phyloP scores from a whole-genome alignment of 2,329 filamentous ascomycete species.

The Xylogone sp. region DNA sequence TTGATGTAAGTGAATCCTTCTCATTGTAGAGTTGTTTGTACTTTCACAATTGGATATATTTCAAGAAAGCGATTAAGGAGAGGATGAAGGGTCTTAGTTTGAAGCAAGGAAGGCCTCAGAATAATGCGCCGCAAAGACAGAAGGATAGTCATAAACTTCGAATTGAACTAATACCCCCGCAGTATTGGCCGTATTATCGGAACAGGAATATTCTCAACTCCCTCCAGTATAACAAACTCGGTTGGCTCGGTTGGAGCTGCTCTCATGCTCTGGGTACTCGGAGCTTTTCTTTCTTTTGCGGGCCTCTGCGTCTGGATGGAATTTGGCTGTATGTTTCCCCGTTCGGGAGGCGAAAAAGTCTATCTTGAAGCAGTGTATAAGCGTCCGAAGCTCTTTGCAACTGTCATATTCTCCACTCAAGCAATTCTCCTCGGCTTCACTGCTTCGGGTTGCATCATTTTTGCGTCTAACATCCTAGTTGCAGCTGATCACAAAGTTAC shows the following conservation, averaged over 20 bases:
- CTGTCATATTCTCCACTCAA: conserved; percentile 47
- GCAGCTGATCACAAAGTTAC: conserved; percentile 43
- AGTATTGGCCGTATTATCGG: conserved; percentile 46
- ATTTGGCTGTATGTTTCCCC: conserved; percentile 40
- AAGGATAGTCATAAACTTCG: neutral
- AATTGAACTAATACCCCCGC: neutral
- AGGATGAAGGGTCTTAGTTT: no score
- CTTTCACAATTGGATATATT: no score
- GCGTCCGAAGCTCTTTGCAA: conserved; percentile 45
- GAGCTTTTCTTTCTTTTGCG: conserved; percentile 37
- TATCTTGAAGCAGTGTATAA: conserved; percentile 49
- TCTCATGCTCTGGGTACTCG: conserved; percentile 50
- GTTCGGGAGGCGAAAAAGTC: conserved; percentile 46
- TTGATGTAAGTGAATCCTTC: conserved; percentile 8
- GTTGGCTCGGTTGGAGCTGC: conserved; percentile 51
- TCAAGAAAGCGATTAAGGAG: no score
- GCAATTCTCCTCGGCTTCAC: conserved; percentile 47
- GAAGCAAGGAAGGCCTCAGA: no score
- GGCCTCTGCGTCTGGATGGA: conserved; percentile 42
- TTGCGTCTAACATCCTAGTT: conserved; percentile 48
- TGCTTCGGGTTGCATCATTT: conserved; percentile 60
- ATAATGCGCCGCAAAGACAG: neutral
- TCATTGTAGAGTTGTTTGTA: neutral
- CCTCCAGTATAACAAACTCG: conserved; percentile 47
- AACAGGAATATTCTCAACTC: conserved; percentile 55